Percentiles rank a stretch among this genome's conserved stretches.
phyloP scores from a whole-genome alignment of 2,329 filamentous ascomycete genomes.

The Paraphaeosphaeria minitans region DNA sequence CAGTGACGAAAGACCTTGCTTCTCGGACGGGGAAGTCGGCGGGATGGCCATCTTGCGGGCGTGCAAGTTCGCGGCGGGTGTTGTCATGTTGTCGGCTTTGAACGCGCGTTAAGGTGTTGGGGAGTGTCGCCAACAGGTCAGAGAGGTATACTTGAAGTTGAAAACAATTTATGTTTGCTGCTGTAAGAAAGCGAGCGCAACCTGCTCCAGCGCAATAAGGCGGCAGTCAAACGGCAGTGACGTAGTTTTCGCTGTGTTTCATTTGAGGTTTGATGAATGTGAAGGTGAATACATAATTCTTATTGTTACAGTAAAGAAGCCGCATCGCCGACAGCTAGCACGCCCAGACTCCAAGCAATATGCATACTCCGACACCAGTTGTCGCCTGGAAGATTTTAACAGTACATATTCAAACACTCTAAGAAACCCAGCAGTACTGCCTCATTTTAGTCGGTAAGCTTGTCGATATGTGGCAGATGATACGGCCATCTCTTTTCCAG shows the following conservation, averaged over 20 bases:
- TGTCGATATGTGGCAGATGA: conserved; percentile 9
- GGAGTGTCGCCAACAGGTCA: not conserved
- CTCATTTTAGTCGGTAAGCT: not conserved
- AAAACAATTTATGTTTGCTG: not conserved
- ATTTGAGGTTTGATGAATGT: not conserved
- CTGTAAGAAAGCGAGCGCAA: not conserved
- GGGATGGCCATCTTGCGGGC: not conserved
- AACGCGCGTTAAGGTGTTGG: too few relatives aligned
- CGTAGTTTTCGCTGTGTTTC: not conserved
- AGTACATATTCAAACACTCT: not conserved
- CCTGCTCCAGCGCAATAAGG: not conserved
- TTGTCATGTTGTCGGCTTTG: not conserved
- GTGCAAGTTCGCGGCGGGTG: not conserved
- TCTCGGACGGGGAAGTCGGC: not conserved
- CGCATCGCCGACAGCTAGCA: not conserved
- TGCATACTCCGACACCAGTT: not conserved
- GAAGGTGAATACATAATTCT: not conserved
- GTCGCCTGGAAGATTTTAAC: not conserved
- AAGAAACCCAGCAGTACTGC: not conserved
- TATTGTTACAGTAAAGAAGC: not conserved
- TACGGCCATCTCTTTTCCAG: conserved; percentile 5
- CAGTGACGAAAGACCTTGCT: not conserved
- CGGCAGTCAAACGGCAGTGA: not conserved
- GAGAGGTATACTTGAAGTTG: not conserved
- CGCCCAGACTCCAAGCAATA: not conserved